Evolutionary conservation across 2,329 filamentous ascomycete genomes (phyloP).

Genomic region (Cladosporium sp.): DNA sequence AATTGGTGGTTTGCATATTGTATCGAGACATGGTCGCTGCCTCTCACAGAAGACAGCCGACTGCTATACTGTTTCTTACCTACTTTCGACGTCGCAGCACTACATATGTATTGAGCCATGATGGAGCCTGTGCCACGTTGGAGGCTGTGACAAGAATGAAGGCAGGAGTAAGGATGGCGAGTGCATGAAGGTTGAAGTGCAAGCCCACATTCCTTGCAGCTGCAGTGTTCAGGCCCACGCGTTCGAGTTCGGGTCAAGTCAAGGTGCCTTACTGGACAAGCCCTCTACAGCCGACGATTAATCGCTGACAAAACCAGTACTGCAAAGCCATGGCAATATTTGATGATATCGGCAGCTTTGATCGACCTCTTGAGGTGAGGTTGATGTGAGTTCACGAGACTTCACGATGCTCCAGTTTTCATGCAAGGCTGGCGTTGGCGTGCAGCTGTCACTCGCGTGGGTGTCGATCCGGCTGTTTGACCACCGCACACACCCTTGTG

Average conservation of each 20-base stretch:
- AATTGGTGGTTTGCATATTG: not conserved
- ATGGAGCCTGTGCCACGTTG: not conserved
- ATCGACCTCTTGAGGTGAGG: not conserved
- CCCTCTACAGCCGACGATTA: too few relatives aligned
- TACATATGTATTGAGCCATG: not conserved
- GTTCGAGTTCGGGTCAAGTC: too few relatives aligned
- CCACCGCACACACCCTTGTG: not conserved
- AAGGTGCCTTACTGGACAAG: too few relatives aligned
- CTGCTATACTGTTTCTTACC: not conserved
- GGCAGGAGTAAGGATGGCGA: not conserved
- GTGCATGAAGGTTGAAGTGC: constrained; percentile 6
- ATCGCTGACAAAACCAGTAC: too few relatives aligned
- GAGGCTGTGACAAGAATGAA: constrained; percentile 8
- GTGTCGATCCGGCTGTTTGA: not conserved
- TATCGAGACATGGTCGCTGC: not conserved
- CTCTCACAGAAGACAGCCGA: not conserved
- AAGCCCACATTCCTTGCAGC: constrained; percentile 3
- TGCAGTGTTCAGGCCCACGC: not conserved
- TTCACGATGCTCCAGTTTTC: not conserved
- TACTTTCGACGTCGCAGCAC: not conserved
- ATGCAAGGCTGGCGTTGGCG: not conserved
- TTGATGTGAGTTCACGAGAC: not conserved
- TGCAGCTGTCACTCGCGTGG: not conserved
- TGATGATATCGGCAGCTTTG: too few relatives aligned
- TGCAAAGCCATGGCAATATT: too few relatives aligned